phyloP scores from a whole-genome alignment of 768 basidiomycete genomes.

The Macrolepiota fuliginosa region DNA sequence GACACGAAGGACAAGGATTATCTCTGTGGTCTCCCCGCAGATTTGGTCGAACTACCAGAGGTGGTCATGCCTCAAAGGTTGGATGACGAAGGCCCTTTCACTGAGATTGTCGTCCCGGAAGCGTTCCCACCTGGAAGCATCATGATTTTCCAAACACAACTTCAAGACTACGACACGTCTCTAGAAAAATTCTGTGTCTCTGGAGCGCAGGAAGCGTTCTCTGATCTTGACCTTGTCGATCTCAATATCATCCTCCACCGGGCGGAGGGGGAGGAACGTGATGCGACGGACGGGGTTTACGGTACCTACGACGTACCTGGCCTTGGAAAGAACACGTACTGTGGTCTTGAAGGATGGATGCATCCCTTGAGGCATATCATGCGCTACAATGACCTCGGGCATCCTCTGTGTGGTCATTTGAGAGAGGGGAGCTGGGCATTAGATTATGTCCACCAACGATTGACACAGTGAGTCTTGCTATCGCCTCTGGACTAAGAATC shows the following conservation, averaged over 20 bases:
- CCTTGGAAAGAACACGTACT: conserved; percentile 77
- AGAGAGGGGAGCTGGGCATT: conserved; percentile 90
- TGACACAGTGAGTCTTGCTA: conserved; percentile 57
- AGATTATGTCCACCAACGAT: conserved; percentile 76
- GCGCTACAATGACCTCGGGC: conserved; percentile 89
- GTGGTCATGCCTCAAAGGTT: conserved; percentile 58
- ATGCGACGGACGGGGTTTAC: conserved; percentile 77
- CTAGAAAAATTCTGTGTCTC: conserved; percentile 75
- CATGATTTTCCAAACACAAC: conserved; percentile 87
- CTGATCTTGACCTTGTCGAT: conserved; percentile 75
- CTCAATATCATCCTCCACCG: conserved; percentile 87
- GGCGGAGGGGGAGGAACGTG: conserved; percentile 87
- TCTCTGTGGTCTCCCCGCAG: conserved; percentile 72
- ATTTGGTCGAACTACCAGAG: conserved; percentile 59
- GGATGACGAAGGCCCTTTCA: conserved; percentile 67
- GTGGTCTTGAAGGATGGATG: conserved; percentile 99
- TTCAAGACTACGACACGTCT: conserved; percentile 65
- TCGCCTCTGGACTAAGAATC: background rate
- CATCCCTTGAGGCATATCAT: conserved; percentile 80
- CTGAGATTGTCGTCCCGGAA: conserved; percentile 82
- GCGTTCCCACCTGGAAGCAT: conserved; percentile 95
- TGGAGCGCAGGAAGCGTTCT: conserved; percentile 72
- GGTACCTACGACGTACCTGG: conserved; percentile 84
- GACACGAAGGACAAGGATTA: conserved; percentile 43
- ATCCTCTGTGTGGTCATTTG: conserved; percentile 84